These are phyloP conservation scores for Amanita subjunquillea DNA, from an alignment of 768 basidiomycete genomes.

Conservation along the genomic window DNA sequence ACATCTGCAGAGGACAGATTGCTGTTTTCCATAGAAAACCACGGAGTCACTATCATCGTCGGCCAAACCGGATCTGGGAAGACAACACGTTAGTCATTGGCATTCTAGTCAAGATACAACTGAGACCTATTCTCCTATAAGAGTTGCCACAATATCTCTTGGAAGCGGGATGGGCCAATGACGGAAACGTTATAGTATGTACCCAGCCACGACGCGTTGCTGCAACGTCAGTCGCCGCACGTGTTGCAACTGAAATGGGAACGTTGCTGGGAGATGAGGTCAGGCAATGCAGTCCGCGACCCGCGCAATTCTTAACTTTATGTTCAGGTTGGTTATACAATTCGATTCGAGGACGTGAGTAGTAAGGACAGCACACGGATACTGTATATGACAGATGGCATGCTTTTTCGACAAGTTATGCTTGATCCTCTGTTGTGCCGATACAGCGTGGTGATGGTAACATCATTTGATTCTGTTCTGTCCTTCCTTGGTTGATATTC, in stretches of 20 bases:
- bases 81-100: slow-evolving; percentile 71
- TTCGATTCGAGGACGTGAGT: slow-evolving; percentile 92
- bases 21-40: slow-evolving; percentile 74
- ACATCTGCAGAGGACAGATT: slow-evolving; percentile 55
- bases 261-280: slow-evolving; percentile 84
- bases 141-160: slow-evolving; percentile 93
- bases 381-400: slow-evolving; percentile 96
- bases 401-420: slow-evolving; percentile 91
- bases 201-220: slow-evolving; percentile 92
- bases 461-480: slow-evolving; percentile 10
- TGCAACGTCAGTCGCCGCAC: slow-evolving; percentile 85
- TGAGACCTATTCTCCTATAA: slow-evolving; percentile 22
- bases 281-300: slow-evolving; percentile 6
- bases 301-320: not conserved
- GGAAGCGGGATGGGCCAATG: slow-evolving; percentile 86
- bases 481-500: not conserved
- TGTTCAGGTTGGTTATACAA: slow-evolving; percentile 87
- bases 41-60: slow-evolving; percentile 80
- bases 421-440: slow-evolving; percentile 86
- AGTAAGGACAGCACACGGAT: slow-evolving; percentile 79
- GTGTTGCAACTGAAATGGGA: slow-evolving; percentile 92
- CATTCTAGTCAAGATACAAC: slow-evolving; percentile 1
- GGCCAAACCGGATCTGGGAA: slow-evolving; percentile 97
- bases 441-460: slow-evolving; percentile 93
- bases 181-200: slow-evolving; percentile 81